These are phyloP conservation scores for Porpolomopsis calyptriformis DNA, from an alignment of 768 basidiomycete species.

Conservation along the genomic window DNA sequence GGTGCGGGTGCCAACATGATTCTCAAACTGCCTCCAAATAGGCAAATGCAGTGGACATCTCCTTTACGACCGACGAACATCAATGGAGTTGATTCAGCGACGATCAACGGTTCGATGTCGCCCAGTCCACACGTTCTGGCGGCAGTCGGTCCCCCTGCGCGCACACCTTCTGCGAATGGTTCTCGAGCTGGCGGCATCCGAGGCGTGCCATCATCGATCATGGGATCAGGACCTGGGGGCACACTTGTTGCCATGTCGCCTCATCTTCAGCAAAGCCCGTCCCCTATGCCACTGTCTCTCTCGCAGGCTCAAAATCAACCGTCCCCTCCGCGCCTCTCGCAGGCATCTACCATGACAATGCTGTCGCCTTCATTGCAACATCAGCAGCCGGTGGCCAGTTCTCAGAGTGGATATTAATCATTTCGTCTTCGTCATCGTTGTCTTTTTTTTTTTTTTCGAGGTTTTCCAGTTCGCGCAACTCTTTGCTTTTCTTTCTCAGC, in stretches of 20 bases:
- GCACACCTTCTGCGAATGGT: constrained; percentile 50
- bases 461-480: neutral
- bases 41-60: constrained; percentile 31
- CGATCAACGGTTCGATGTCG: constrained; percentile 20
- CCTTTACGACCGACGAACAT: constrained; percentile 20
- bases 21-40: constrained; percentile 31
- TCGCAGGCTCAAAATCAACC: constrained; percentile 31
- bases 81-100: constrained; percentile 21
- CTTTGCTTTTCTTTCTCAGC: neutral
- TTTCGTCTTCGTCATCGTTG: neutral
- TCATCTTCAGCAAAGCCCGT: constrained; percentile 36
- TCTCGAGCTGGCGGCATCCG: constrained; percentile 36
- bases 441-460: neutral
- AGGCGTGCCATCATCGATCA: constrained; percentile 26
- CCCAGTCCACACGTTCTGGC: constrained; percentile 31
- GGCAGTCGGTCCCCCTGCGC: constrained; percentile 26
- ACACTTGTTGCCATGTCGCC: constrained; percentile 39
- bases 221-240: constrained; percentile 7
- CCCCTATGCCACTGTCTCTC: constrained; percentile 29
- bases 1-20: constrained; percentile 24
- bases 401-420: constrained; percentile 42
- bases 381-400: constrained; percentile 40
- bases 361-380: constrained; percentile 47
- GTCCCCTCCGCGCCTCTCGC: constrained; percentile 37
- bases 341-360: constrained; percentile 43